Evolutionary conservation across 2,329 filamentous ascomycete genomes (phyloP).

Genomic region (Diaporthe batatas): DNA sequence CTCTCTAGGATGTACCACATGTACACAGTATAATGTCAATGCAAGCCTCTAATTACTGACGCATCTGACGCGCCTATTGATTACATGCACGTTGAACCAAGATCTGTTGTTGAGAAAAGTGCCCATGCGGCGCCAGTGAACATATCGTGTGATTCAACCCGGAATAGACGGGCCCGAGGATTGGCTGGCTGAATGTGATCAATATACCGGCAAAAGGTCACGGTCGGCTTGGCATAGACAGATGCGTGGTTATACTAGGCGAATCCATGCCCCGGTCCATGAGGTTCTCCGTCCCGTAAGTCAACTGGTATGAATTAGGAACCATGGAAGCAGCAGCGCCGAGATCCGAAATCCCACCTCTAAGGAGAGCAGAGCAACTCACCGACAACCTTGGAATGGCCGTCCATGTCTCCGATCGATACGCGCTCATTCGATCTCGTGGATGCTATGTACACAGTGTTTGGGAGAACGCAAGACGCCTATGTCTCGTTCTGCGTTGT

Average conservation of each 20-base stretch:
- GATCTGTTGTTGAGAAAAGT: not conserved
- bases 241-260: not conserved
- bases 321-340: constrained; percentile 30
- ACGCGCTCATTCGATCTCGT: not conserved
- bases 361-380: not conserved
- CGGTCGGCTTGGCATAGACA: constrained; percentile 6
- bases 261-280: not conserved
- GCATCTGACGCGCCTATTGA: constrained; percentile 18
- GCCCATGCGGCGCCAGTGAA: constrained; percentile 8
- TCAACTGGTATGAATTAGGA: constrained; percentile 10
- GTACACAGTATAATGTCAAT: constrained; percentile 9
- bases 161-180: constrained; percentile 8
- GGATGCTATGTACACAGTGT: not conserved
- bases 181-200: constrained; percentile 36
- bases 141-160: constrained; percentile 10
- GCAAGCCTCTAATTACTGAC: not conserved
- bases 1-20: not conserved
- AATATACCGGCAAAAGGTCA: constrained; percentile 37
- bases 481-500: not conserved
- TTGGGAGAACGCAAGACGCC: not conserved
- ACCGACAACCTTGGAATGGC: not conserved
- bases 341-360: constrained; percentile 32
- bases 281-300: constrained; percentile 6
- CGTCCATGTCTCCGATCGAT: not conserved
- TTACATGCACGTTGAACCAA: constrained; percentile 16